These are phyloP conservation scores for Botrytis pseudocinerea DNA, from an alignment of 2,329 filamentous ascomycete species.

Conservation along the genomic window DNA sequence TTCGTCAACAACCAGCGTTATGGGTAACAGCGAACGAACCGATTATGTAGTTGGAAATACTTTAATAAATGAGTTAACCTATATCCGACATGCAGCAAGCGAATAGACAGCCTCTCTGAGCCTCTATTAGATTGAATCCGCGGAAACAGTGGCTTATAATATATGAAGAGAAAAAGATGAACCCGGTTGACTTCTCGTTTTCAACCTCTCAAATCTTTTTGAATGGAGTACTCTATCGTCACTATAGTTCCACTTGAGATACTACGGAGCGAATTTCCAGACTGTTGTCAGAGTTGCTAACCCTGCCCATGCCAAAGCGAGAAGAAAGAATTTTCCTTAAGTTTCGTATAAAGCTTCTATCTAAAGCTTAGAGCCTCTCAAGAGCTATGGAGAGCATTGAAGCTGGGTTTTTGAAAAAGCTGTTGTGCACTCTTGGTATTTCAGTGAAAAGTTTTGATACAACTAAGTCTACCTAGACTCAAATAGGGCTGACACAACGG, in stretches of 20 bases:
- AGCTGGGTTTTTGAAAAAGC: not conserved
- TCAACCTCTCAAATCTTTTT: constrained; percentile 55
- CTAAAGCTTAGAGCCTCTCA: too few species aligned
- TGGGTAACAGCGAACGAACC: constrained; percentile 24
- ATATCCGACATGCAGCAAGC: not conserved
- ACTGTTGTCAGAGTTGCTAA: not conserved
- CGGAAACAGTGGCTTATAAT: not conserved
- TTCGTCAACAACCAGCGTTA: constrained; percentile 39
- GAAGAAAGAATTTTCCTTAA: not conserved
- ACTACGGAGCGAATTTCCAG: not conserved
- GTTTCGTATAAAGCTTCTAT: not conserved
- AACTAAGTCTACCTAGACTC: too few species aligned
- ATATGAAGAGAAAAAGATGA: constrained; percentile 26
- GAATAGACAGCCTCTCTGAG: too few species aligned
- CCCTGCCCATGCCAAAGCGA: not conserved
- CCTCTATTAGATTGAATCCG: not conserved
- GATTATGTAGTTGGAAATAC: constrained; percentile 36
- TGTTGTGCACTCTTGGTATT: not conserved
- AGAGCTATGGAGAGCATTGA: not conserved
- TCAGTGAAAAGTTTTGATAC: not conserved
- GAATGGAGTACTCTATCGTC: constrained; percentile 48
- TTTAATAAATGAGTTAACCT: too few species aligned
- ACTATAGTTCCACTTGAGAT: not conserved
- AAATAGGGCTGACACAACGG: not conserved
- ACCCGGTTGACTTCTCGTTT: constrained; percentile 40